Percentiles rank a stretch among this genome's conserved stretches.
Conservation (phyloP, 345 rosid species). For the Diplotaxis tenuifolia region DNA sequence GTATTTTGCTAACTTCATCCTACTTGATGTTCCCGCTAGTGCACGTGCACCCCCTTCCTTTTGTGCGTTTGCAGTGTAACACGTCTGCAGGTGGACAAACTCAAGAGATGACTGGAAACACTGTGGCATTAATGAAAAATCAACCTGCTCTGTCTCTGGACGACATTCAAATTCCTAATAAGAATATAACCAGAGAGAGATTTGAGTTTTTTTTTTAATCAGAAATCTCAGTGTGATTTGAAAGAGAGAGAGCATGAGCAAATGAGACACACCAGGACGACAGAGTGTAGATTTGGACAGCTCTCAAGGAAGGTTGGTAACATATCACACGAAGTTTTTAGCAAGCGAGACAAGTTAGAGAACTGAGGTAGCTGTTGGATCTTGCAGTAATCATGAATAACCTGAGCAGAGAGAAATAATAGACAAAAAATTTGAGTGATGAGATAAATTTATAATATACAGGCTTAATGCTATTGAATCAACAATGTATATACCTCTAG, state of each 20-base stretch:
- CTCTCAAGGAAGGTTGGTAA: conserved; percentile 5
- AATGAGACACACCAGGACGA: neutral
- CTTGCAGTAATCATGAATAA: neutral
- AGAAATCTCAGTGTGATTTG: neutral
- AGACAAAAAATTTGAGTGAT: neutral
- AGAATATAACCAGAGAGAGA: neutral
- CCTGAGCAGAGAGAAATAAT: neutral
- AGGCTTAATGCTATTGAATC: neutral
- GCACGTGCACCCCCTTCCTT: conserved; percentile 17
- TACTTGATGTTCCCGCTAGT: neutral
- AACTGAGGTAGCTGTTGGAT: neutral
- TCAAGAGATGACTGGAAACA: conserved; percentile 28
- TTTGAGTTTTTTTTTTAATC: neutral
- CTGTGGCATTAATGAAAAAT: conserved; percentile 4
- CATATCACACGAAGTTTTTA: neutral
- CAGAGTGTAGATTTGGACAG: neutral
- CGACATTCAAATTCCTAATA: conserved; percentile 17
- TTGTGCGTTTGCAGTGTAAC: neutral
- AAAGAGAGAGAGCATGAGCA: neutral
- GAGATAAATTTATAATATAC: neutral
- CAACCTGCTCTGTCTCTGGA: neutral
- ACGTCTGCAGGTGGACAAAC: conserved; percentile 20
- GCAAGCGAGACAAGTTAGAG: neutral
- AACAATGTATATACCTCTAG: neutral
- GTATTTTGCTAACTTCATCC: conserved; percentile 26